Evolutionary conservation across 140 eudicot genomes (phyloP), one percentile per base, ranked within the genome.

Genomic region (Flaveria floridana): DNA sequence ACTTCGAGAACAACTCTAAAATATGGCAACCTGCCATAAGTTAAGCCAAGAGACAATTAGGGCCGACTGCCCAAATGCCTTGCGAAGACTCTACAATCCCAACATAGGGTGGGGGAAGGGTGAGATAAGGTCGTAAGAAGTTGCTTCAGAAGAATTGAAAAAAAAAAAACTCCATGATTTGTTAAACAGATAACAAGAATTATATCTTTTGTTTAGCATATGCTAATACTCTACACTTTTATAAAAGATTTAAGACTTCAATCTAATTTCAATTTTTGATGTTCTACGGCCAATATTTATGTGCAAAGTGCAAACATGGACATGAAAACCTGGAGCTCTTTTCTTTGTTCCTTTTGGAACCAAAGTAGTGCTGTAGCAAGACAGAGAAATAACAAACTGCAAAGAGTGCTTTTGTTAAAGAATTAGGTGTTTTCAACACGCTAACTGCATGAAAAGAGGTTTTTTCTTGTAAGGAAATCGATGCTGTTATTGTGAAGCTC

Each of bases 351-450:
- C 2, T n/a, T 2, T 19, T 59, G 71, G 81, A 70, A 46, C 10
- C 65, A 26, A 52, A 58, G 25, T 65, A 52, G 19, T 16, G 37
- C 47, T 34, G 25, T 30, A 30, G 46, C 47, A 65, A 65, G 65
- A 76, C 34, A 23, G 50, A 42, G 39, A 78, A 21, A 47, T 48
- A 51, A 59, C 42, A 16, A 39, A 14, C 28, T 25, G 56, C 67
- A 71, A 57, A 68, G 44, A 34, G 77, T 61, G 77, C 7, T 37
- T 78, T 50, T 47, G 79, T 23, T 61, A 37, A 39, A 55, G 28
- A 47, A 47, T 47, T 50, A 59, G 26, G 66, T 70, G 56, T 5
- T 59, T 14, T 58, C 57, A 46, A 19, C 57, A 68, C 71, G 8
- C 41, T 42, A 46, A 11, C 18, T 68, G 57, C 2, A 28, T 41